Base-by-base conservation (phyloP, 352 stramenopile genomes). In the Phytopythium cucurbitacearum region DNA sequence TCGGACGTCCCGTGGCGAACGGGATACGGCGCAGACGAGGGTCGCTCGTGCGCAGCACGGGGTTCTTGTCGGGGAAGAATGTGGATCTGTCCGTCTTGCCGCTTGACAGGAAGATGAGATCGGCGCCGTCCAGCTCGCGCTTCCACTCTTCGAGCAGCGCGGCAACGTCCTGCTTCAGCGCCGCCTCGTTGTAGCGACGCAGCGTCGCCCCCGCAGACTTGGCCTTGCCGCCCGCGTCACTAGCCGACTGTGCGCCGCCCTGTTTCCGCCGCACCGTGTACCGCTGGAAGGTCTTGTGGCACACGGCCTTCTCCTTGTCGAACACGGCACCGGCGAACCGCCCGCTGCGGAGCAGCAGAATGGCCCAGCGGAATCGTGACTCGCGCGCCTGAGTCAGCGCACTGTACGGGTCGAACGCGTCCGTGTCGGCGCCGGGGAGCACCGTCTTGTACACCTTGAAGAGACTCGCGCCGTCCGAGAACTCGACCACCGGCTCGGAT, bases 191-290 rank as follows among this genome's bases (percentile, higher is more conserved):
- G 55, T 96, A 95, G 45, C 94, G 71, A 55, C 94, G 80, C 47
- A 98, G 67, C 57, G 96, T 96, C 7, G 91, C 86, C 41, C 94
- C 94, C 2, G 96, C 85, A 0, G 87, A 97, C 60, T 98, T 98
- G 39, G 92, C 87, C 52, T 96, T 96, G 9, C 84, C 84, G 8
- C 73, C 61, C 0, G 64, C 69, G 54, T 98, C 94, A 44, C 94
- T 85, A 5, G 78, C 71, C 0, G 89, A 96, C 72, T 98, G 94
- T 10, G 80, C 87, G 5, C 94, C 95, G 21, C 94, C 94, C 62
- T 98, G 94, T 51, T 97, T 97, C 50, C 93, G 85, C 37, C 94
- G 82, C 5, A 94, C 87, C 7, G 94, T 98, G 71, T 98, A 98
- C 13, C 90, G 73, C 54, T 94, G 81, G 44, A 93, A 97, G 40